Evolutionary conservation across 106 monocot genomes (phyloP).

Genomic region (Chionographis japonica): DNA sequence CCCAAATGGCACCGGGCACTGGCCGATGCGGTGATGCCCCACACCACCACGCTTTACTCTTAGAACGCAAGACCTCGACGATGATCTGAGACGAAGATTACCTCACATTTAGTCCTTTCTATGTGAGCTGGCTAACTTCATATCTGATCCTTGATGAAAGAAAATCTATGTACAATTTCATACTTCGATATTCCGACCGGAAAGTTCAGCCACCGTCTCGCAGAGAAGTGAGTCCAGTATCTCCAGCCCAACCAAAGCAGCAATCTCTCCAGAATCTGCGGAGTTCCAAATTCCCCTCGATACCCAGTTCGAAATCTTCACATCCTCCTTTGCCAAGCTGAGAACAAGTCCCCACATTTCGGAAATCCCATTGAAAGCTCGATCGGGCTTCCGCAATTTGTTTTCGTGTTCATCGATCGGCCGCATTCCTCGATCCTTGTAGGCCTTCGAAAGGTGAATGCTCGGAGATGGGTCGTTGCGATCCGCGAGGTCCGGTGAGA

Average conservation of each 20-base stretch:
- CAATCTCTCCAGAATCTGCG: conserved; percentile 25
- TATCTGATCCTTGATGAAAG: not conserved
- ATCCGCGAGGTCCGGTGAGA: conserved; percentile 18
- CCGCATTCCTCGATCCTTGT: not conserved
- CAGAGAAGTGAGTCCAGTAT: conserved; percentile 39
- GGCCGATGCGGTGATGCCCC: too few species aligned
- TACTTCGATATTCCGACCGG: too few species aligned
- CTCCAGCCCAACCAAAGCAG: conserved; percentile 10
- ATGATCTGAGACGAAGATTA: too few species aligned
- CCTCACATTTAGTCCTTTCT: too few species aligned
- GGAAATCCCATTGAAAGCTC: not conserved
- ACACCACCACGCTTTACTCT: too few species aligned
- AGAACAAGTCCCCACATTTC: conserved; percentile 12
- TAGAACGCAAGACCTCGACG: too few species aligned
- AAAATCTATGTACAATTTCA: too few species aligned
- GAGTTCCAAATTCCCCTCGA: conserved; percentile 8
- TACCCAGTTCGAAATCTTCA: conserved; percentile 26
- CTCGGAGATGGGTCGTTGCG: conserved; percentile 6
- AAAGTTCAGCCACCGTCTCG: conserved; percentile 31
- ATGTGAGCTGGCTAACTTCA: not conserved
- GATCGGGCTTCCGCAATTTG: not conserved
- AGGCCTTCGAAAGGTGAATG: not conserved
- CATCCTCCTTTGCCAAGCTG: conserved; percentile 28
- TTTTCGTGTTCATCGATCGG: not conserved
- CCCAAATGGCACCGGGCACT: too few species aligned